A percentile compares a stretch with the other conserved stretches of the same genome.
These are phyloP conservation scores for Atkinsonella texensis DNA, from an alignment of 2,329 filamentous ascomycete species.

Conservation along the genomic window DNA sequence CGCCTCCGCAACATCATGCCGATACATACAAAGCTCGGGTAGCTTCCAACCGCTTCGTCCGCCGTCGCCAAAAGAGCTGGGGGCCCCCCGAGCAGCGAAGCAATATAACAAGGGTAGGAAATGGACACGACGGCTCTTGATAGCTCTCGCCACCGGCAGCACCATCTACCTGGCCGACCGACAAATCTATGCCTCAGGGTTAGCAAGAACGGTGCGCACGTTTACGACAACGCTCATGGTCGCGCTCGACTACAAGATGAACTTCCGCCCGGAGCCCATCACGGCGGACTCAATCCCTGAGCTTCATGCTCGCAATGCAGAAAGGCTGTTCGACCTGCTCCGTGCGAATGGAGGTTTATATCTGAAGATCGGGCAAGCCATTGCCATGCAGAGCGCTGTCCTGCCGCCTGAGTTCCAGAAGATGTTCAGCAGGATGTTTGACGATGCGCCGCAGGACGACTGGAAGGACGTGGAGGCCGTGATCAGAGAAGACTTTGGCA, in stretches of 20 bases:
- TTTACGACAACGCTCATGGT: conserved; percentile 70
- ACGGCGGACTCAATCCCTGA: conserved; percentile 62
- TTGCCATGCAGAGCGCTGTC: conserved; percentile 95
- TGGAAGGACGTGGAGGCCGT: conserved; percentile 81
- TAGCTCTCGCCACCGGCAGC: conserved; percentile 47
- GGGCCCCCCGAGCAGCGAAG: conserved; percentile 57
- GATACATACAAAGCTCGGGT: conserved; percentile 21
- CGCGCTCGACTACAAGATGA: conserved; percentile 90
- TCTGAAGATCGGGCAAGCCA: conserved; percentile 94
- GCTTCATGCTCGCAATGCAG: conserved; percentile 72
- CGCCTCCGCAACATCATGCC: conserved; percentile 6
- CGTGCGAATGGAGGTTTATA: conserved; percentile 85
- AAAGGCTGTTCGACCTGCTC: conserved; percentile 70
- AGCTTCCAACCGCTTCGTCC: conserved; percentile 58
- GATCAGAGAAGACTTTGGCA: conserved; percentile 80
- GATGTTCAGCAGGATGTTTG: conserved; percentile 96
- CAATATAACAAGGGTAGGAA: conserved; percentile 57
- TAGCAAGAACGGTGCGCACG: conserved; percentile 68
- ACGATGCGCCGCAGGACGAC: conserved; percentile 86
- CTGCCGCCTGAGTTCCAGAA: conserved; percentile 88
- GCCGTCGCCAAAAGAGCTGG: conserved; percentile 67
- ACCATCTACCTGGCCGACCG: conserved; percentile 57
- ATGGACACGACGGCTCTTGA: conserved; percentile 65
- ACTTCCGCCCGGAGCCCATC: conserved; percentile 73
- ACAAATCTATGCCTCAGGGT: conserved; percentile 64